Base-by-base conservation (phyloP, 306 rosid species). In the Oemleria cerasiformis region DNA sequence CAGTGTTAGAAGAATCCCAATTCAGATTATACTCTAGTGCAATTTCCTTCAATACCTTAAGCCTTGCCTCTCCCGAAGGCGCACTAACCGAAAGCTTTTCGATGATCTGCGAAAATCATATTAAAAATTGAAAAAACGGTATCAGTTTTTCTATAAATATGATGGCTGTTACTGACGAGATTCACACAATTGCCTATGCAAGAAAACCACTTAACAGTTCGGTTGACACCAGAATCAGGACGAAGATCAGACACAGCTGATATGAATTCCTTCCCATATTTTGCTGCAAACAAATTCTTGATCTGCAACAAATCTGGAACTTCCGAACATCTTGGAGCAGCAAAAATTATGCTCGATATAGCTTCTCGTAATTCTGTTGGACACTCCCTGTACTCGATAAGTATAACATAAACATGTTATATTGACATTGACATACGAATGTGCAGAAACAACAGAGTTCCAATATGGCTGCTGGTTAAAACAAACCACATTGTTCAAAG, bases 301-400 rank as follows among this genome's bases (percentile, higher is more conserved):
- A 94, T 67, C 78, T 86, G 99, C 84, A 94, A 74, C 72, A 94
- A 85, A 80, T 91, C 99, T 21, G 99, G 99, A 71, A 94, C 73
- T 80, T 94, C 99, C n/a, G 96, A 94, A 79, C 99, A 94, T 86
- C 96, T 85, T 41, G 99, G 96, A 71, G 97, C 97, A 78, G 99
- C 88, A 89, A 89, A 94, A 63, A 89, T 89, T 78, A 94, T 86
- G 83, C 96, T 94, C 4, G 99, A 85, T 74, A 91, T 82, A 77
- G 99, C 99, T 79, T 94, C 96, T 83, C 87, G 90, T 83, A 94
- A 83, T 79, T 94, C 99, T 6, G 82, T 23, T 41, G 99, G 99
- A 75, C 99, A 94, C 5, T 94, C 99, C 86, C 99, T 91, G 75
- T 72, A 78, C 50, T 45, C 43, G 71, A 75, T 64, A 77, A 53